Base-by-base conservation (phyloP, 2,329 filamentous ascomycete genomes). In the Ophiocordyceps camponoti-saundersi region DNA sequence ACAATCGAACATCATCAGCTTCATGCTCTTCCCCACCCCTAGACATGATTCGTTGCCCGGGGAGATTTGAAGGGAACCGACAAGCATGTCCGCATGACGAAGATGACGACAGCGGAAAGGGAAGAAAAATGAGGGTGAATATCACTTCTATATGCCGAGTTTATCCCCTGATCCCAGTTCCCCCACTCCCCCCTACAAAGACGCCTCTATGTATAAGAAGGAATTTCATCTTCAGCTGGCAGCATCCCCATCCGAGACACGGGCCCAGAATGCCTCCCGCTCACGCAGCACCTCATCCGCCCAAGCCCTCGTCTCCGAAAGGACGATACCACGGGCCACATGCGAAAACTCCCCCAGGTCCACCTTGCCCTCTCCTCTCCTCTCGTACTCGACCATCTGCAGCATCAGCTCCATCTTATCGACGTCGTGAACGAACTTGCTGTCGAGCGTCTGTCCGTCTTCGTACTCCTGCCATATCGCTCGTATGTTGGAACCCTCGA, bases 351-450 rank as follows among this genome's bases (percentile, higher is more conserved):
- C 92, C 46, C 82, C 78, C 45, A 98, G 67, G 61, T 96, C 87
- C 39, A 87, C 62, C 52, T 68, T 65, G 26, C 77, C 77, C 47
- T 79, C 65, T 45, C 77, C 71, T 13, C 72, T 67, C 56, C 83
- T 81, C 74, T 98, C 92, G 59, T 98, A 98, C 64, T 98, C 92
- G 29, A 94, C 70, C 85, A 95, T 95, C 69, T 98, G 92, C 58
- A 94, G 68, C 50, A 98, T 66, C 53, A 98, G 69, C 68, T 98
- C 92, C 63, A 98, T 80, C 79, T 96, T 96, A 66, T 98, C 92
- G 49, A 98, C 78, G 61, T 98, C 92, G 62, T 98, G 92, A 42
- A 98, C 92, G 52, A 90, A 96, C 50, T 80, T 72, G 54, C 83
- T 85, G 61, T 98, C 90, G 15, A 81, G 67, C 10, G 92, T 96